These are phyloP conservation scores for Rhodotorula sp. DNA, from an alignment of 1,284 basidiomycete genomes.

Conservation along the genomic window DNA sequence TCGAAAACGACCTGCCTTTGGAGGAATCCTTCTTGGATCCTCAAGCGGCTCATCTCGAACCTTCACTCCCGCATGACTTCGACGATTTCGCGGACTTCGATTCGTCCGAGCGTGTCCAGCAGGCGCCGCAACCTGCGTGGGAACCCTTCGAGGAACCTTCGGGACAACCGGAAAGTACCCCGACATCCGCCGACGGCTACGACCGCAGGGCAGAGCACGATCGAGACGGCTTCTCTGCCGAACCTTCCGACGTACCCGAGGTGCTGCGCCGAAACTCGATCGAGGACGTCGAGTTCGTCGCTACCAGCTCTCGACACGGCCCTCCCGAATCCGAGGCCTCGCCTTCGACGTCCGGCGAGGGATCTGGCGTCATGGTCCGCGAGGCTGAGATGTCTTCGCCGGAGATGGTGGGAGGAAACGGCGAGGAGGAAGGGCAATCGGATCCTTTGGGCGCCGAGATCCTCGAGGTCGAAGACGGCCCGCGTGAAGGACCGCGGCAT, in stretches of 20 bases:
- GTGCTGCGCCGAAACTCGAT: neutral
- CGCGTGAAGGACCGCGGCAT: neutral
- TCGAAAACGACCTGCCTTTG: neutral
- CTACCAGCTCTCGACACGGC: no score
- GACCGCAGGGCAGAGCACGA: neutral
- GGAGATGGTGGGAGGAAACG: conserved; percentile 22
- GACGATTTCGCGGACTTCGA: conserved; percentile 17
- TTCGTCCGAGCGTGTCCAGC: neutral
- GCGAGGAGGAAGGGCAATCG: conserved; percentile 20
- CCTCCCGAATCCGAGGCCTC: neutral
- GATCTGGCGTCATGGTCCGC: neutral
- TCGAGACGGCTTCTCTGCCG: neutral
- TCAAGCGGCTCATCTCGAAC: neutral
- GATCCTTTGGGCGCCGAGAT: conserved; percentile 24
- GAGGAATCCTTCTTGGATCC: conserved; percentile 3
- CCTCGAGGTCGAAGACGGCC: neutral
- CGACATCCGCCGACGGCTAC: neutral
- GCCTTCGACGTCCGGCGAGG: neutral
- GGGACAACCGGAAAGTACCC: conserved; percentile 1
- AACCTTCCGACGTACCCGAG: neutral
- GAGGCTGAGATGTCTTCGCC: conserved; percentile 21
- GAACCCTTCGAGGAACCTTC: conserved; percentile 14
- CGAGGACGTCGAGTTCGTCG: conserved; percentile 1
- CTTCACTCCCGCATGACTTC: neutral
- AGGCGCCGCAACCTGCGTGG: neutral